Conservation (phyloP, 2,329 filamentous ascomycete species). For the Botryotinia calthae region DNA sequence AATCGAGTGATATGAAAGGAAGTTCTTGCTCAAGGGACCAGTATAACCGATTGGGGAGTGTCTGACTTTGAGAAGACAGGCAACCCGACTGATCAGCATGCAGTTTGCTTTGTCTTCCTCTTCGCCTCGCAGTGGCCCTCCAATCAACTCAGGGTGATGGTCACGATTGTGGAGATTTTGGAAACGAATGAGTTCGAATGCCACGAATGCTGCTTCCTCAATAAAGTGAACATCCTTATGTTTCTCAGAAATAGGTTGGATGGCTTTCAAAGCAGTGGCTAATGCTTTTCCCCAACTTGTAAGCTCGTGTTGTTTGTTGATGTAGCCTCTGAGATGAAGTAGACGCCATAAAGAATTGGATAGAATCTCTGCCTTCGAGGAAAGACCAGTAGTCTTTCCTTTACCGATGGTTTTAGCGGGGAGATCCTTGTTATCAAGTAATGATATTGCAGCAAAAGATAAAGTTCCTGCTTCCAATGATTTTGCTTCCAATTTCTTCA, state of each 20-base stretch:
- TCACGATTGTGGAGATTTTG: slow-evolving; percentile 72
- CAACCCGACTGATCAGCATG: slow-evolving; percentile 80
- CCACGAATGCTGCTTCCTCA: slow-evolving; percentile 77
- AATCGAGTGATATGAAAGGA: slow-evolving; percentile 82
- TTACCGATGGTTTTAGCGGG: slow-evolving; percentile 60
- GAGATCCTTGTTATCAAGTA: slow-evolving; percentile 65
- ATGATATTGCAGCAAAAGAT: slow-evolving; percentile 61
- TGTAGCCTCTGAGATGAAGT: slow-evolving; percentile 82
- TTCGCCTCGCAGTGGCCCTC: slow-evolving; percentile 53
- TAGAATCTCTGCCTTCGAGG: slow-evolving; percentile 66
- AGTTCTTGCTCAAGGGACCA: slow-evolving; percentile 84
- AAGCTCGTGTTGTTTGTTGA: slow-evolving; percentile 73
- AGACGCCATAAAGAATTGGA: slow-evolving; percentile 83
- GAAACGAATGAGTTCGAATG: slow-evolving; percentile 79
- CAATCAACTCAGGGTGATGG: slow-evolving; percentile 53
- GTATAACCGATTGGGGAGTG: slow-evolving; percentile 90
- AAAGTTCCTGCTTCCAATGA: slow-evolving; percentile 46
- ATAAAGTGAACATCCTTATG: slow-evolving; percentile 48
- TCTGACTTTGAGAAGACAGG: slow-evolving; percentile 75
- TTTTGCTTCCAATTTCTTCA: slow-evolving; percentile 46
- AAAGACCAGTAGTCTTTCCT: slow-evolving; percentile 40
- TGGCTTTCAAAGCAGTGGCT: slow-evolving; percentile 61
- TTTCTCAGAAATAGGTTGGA: slow-evolving; percentile 52
- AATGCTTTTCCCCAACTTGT: slow-evolving; percentile 83
- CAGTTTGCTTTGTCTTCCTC: slow-evolving; percentile 76